These are phyloP conservation scores for Penicillium sp. DNA, from an alignment of 2,329 filamentous ascomycete genomes.

Conservation along the genomic window DNA sequence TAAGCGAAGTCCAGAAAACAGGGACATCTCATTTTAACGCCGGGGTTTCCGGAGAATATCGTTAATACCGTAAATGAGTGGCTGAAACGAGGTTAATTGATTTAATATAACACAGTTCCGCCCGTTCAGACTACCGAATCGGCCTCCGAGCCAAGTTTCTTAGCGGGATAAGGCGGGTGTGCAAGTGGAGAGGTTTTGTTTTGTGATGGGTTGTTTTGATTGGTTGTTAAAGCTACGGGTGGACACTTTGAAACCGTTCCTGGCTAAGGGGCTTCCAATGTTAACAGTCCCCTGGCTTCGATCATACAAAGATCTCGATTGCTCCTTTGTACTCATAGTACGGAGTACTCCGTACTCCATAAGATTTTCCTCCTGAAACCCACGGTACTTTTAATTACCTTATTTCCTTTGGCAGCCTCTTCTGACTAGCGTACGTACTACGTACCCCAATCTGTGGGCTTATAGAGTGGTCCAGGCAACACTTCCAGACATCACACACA, in stretches of 20 bases:
- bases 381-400: background rate
- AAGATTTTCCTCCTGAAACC: background rate
- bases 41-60: too few species aligned
- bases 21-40: background rate
- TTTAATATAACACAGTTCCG: conserved; percentile 19
- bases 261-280: background rate
- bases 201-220: background rate
- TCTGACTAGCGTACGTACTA: background rate
- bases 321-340: background rate
- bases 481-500: background rate
- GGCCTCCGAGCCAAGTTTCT: conserved; percentile 24
- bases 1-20: background rate
- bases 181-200: conserved; percentile 3
- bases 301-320: conserved; percentile 6
- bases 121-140: conserved; percentile 5
- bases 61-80: background rate
- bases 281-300: background rate
- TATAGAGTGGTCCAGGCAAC: background rate
- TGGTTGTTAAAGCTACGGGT: conserved; percentile 5
- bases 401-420: background rate
- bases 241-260: conserved; percentile 14
- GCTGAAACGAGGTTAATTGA: conserved; percentile 14
- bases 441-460: background rate
- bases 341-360: background rate
- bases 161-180: conserved; percentile 12